Evolutionary conservation across 2,329 filamentous ascomycete genomes (phyloP).

Genomic region (Plectosphaerella sp.): DNA sequence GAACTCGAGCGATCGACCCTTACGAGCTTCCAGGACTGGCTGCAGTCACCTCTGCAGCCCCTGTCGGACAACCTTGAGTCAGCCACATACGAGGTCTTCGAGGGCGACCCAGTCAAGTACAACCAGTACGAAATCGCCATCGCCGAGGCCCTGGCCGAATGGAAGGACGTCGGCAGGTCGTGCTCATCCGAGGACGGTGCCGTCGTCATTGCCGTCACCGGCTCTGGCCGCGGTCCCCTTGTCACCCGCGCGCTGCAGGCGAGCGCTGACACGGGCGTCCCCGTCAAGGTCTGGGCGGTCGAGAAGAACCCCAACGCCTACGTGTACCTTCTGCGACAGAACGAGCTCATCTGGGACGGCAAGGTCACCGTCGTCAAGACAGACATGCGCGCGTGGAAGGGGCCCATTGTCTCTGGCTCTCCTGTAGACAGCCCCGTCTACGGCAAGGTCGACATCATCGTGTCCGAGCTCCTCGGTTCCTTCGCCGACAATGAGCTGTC

Average conservation of each 20-base stretch:
- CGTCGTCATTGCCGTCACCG: slow-evolving; percentile 86
- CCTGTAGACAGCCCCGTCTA: slow-evolving; percentile 40
- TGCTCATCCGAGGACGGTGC: slow-evolving; percentile 66
- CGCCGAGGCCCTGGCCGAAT: slow-evolving; percentile 74
- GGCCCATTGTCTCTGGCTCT: slow-evolving; percentile 54
- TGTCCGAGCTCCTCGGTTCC: slow-evolving; percentile 90
- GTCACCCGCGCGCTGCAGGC: slow-evolving; percentile 84
- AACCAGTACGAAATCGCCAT: slow-evolving; percentile 90
- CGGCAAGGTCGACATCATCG: slow-evolving; percentile 80
- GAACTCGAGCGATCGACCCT: slow-evolving; percentile 47
- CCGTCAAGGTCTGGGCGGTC: slow-evolving; percentile 83
- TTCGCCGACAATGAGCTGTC: slow-evolving; percentile 97
- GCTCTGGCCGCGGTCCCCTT: slow-evolving; percentile 86
- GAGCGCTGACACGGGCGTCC: slow-evolving; percentile 68
- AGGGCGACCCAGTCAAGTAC: slow-evolving; percentile 97
- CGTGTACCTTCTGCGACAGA: slow-evolving; percentile 84
- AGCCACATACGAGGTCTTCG: slow-evolving; percentile 96
- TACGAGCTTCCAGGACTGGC: slow-evolving; percentile 77
- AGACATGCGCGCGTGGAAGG: slow-evolving; percentile 96
- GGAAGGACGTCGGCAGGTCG: slow-evolving; percentile 67
- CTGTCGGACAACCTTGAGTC: slow-evolving; percentile 95
- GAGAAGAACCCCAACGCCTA: slow-evolving; percentile 99
- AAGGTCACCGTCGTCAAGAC: slow-evolving; percentile 87
- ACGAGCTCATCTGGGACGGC: slow-evolving; percentile 73
- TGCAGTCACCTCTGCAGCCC: slow-evolving; percentile 91